These are phyloP conservation scores for Apiospora pterosperma DNA, from an alignment of 2,329 filamentous ascomycete genomes.

Conservation along the genomic window DNA sequence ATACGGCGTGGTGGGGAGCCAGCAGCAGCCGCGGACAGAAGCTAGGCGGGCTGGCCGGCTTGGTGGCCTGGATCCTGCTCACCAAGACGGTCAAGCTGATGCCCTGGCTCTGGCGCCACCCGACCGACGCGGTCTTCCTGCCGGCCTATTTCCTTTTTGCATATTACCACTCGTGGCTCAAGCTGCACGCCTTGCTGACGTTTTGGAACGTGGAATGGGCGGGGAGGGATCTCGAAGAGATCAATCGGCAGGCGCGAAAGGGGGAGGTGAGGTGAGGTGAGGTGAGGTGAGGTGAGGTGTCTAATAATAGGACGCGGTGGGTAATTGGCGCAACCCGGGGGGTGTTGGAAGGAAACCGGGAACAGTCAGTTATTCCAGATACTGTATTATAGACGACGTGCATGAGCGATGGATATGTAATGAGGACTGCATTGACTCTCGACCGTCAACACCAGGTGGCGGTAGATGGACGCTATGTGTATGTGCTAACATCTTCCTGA, in stretches of 20 bases:
- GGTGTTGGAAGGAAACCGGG: too few relatives aligned
- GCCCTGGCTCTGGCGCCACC: conserved; percentile 48
- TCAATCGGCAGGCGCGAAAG: not conserved
- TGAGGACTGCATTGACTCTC: too few relatives aligned
- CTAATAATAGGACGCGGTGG: too few relatives aligned
- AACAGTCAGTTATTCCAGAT: too few relatives aligned
- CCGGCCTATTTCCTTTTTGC: conserved; percentile 49
- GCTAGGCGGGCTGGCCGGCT: not conserved
- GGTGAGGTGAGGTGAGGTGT: not conserved
- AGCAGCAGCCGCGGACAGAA: not conserved
- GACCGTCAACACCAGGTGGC: too few relatives aligned
- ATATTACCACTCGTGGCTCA: conserved; percentile 56
- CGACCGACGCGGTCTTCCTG: conserved; percentile 47
- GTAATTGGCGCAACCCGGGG: too few relatives aligned
- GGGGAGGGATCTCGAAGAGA: conserved; percentile 26
- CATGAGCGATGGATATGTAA: too few relatives aligned
- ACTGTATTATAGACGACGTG: too few relatives aligned
- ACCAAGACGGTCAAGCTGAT: conserved; percentile 56
- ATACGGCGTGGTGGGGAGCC: not conserved
- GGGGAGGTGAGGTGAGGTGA: not conserved
- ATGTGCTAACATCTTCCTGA: not conserved
- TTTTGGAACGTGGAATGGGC: conserved; percentile 43
- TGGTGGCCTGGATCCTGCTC: conserved; percentile 45
- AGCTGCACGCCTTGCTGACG: conserved; percentile 52
- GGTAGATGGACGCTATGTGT: too few relatives aligned